Percentiles rank a stretch among this genome's conserved stretches.
phyloP scores from a whole-genome alignment of 1,284 basidiomycete species.

The Naganishia sp. region DNA sequence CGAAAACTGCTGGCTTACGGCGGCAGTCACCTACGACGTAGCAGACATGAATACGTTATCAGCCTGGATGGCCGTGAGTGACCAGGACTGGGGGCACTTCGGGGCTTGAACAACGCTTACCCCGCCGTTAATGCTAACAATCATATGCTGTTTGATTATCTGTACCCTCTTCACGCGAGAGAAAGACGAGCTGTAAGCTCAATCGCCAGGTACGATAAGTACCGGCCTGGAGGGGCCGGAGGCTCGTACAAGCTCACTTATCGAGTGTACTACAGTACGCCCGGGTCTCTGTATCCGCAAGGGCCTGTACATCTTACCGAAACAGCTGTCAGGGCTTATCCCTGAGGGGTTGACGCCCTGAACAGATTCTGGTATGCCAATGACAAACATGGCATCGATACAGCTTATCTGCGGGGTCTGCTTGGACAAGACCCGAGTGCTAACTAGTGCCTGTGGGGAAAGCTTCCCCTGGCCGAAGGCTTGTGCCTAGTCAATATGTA shows the following conservation, averaged over 20 bases:
- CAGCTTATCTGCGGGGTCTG: too few relatives aligned
- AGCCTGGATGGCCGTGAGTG: not conserved
- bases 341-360: not conserved
- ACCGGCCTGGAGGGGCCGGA: not conserved
- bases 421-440: too few relatives aligned
- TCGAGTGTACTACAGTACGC: not conserved
- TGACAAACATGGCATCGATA: too few relatives aligned
- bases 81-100: not conserved
- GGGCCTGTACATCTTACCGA: not conserved
- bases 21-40: not conserved
- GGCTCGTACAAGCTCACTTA: slow-evolving; percentile 1
- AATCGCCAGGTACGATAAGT: not conserved
- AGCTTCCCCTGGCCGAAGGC: too few relatives aligned
- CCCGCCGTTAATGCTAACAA: not conserved
- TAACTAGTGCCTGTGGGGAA: too few relatives aligned
- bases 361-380: not conserved
- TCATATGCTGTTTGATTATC: not conserved
- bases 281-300: not conserved
- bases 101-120: not conserved
- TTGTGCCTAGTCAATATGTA: too few relatives aligned
- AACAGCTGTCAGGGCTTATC: not conserved
- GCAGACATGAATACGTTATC: not conserved
- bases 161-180: slow-evolving; percentile 6
- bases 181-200: not conserved
- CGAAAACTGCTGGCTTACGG: slow-evolving; percentile 1